phyloP scores from a whole-genome alignment of 768 basidiomycete species.

The Pholiota microspora region DNA sequence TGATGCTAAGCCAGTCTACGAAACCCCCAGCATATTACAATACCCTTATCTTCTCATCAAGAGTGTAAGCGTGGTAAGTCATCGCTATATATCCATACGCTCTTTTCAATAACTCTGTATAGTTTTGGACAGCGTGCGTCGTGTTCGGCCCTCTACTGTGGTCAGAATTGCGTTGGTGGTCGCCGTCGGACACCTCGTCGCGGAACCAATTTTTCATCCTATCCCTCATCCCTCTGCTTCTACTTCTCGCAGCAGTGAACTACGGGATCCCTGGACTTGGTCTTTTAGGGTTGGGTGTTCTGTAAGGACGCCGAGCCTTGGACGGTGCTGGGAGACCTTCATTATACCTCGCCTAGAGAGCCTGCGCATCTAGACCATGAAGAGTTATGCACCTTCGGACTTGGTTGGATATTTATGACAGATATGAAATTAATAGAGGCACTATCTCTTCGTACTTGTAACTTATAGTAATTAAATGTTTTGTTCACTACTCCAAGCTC shows the following conservation, averaged over 20 bases:
- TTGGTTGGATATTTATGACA: too few species aligned
- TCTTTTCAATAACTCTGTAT: neutral
- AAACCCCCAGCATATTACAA: slow-evolving; percentile 47
- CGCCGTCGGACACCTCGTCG: slow-evolving; percentile 27
- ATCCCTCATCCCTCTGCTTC: slow-evolving; percentile 18
- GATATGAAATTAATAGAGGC: too few species aligned
- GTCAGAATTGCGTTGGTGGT: slow-evolving; percentile 83
- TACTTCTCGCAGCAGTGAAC: slow-evolving; percentile 14
- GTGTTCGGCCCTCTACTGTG: slow-evolving; percentile 88
- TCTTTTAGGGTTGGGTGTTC: neutral
- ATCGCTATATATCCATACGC: neutral
- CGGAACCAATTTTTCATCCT: slow-evolving; percentile 17
- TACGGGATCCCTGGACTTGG: slow-evolving; percentile 11
- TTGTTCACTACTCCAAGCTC: too few species aligned
- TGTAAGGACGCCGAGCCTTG: too few species aligned
- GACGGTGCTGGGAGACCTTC: too few species aligned
- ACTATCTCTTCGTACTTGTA: too few species aligned
- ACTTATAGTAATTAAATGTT: too few species aligned
- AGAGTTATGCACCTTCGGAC: too few species aligned
- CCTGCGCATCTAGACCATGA: too few species aligned
- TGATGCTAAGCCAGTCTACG: slow-evolving; percentile 33
- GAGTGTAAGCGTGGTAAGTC: slow-evolving; percentile 68
- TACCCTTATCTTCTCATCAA: slow-evolving; percentile 69
- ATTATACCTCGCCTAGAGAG: too few species aligned
- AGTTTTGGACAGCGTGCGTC: slow-evolving; percentile 92